Conservation (phyloP, 805 yeast species). For the Candida dendrica region DNA sequence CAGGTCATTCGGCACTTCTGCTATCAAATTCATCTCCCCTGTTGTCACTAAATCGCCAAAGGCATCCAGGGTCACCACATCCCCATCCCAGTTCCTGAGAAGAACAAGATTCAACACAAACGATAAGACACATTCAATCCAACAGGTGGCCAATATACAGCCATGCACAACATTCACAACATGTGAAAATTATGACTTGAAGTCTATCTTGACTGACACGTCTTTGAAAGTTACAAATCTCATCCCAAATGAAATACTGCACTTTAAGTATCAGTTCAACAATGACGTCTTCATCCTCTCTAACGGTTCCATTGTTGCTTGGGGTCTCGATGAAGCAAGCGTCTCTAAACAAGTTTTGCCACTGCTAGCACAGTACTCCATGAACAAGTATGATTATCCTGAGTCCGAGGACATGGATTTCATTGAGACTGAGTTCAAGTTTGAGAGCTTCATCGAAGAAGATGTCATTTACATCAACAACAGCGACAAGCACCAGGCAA, state of each 20-base stretch:
- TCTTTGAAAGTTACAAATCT: conserved; percentile 33
- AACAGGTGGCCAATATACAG: conserved; percentile 3
- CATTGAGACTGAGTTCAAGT: conserved; percentile 32
- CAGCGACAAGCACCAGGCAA: conserved; percentile 32
- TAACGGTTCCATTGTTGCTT: conserved; percentile 76
- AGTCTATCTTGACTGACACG: conserved; percentile 25
- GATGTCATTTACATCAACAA: conserved; percentile 69
- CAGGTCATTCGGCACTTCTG: not conserved
- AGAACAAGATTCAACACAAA: conserved; percentile 5
- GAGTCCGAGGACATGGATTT: conserved; percentile 89
- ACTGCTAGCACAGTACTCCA: conserved; percentile 39
- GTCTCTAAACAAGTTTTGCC: conserved; percentile 44
- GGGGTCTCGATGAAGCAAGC: conserved; percentile 65
- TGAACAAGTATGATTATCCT: conserved; percentile 35
- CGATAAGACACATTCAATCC: not conserved
- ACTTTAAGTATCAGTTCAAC: conserved; percentile 34
- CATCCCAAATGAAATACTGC: conserved; percentile 66
- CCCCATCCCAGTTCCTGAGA: conserved; percentile 2
- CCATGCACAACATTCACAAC: conserved; percentile 67
- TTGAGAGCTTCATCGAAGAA: conserved; percentile 45
- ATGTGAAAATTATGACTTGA: conserved; percentile 64
- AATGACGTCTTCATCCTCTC: conserved; percentile 61
- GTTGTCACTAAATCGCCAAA: not conserved
- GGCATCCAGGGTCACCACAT: not conserved
- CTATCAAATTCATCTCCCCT: not conserved